These are phyloP conservation scores for Claviceps digitariae DNA, from an alignment of 2,329 filamentous ascomycete species.

Conservation along the genomic window DNA sequence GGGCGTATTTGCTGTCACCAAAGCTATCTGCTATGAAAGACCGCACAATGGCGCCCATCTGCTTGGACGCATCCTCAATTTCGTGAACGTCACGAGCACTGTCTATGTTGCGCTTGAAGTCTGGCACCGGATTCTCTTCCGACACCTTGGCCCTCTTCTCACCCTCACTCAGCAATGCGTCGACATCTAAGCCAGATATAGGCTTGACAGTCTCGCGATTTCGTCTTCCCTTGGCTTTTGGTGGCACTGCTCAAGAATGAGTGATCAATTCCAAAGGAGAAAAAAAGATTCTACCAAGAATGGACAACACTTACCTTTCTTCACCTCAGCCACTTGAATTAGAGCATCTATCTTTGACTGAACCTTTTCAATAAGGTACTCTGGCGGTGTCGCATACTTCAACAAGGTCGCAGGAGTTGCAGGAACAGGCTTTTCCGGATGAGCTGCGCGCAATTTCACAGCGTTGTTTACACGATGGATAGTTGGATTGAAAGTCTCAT, in stretches of 20 bases:
- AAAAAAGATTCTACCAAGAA: neutral
- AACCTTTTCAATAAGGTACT: constrained; percentile 47
- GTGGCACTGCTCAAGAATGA: constrained; percentile 44
- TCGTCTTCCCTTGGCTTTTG: constrained; percentile 63
- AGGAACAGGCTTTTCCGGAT: constrained; percentile 51
- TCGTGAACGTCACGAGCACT: constrained; percentile 44
- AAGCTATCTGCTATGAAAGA: constrained; percentile 58
- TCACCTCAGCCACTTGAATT: constrained; percentile 60
- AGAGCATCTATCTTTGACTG: constrained; percentile 47
- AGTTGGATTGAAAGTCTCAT: constrained; percentile 71
- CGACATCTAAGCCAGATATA: constrained; percentile 78
- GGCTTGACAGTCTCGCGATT: constrained; percentile 62
- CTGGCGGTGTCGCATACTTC: constrained; percentile 60
- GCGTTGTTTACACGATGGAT: constrained; percentile 85
- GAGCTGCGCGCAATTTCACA: constrained; percentile 66
- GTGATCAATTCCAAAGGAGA: neutral
- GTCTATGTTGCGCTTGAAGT: constrained; percentile 71
- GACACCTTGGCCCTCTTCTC: constrained; percentile 31
- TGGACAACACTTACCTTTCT: constrained; percentile 47
- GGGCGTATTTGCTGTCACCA: constrained; percentile 60
- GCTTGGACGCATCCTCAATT: constrained; percentile 54
- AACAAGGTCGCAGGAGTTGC: constrained; percentile 50
- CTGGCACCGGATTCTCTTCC: constrained; percentile 67
- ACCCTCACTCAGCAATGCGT: constrained; percentile 56
- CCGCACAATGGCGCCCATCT: constrained; percentile 61